Base-by-base conservation (phyloP, 1,284 basidiomycete species). In the Microbotryum saponariae region DNA sequence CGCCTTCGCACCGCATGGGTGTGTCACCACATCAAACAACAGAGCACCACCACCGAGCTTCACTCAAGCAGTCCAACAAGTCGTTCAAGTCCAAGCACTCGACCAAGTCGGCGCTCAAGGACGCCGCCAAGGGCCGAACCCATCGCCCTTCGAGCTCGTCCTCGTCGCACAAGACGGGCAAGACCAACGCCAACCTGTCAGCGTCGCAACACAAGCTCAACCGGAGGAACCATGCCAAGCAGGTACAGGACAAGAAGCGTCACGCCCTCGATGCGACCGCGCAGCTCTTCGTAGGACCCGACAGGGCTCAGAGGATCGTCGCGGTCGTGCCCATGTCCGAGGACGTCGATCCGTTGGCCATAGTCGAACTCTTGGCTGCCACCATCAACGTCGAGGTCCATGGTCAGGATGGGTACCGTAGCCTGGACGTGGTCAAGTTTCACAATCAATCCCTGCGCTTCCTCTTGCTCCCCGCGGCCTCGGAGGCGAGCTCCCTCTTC, bases 11-110 rank as follows among this genome's bases (percentile, higher is more conserved):
- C 37, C 37, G 31, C 31, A 31, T 31, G 31, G 31, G 31, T 31
- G n/a, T 23, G 27, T 50, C 48, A 50, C 48, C 14, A 23, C 47
- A n/a, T 18, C n/a, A 20, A 21, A 53, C 37, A 42, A 42, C 37
- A 42, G 56, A 57, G 21, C 82, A 83, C 67, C 84, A 85, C 71
- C 90, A 92, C 76, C 78, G 89, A 66, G 79, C 90, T 27, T 86
- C 89, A 8, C 82, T 91, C 64, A 94, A 92, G 76, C 90, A 93
- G 82, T 88, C 86, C 79, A 94, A 96, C 76, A 96, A 96, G 74
- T 67, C 82, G 1, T 94, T 89, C 81, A 93, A 93, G 61, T 89
- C 88, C 1, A 87, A 85, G 73, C 90, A 96, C 79, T 82, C 90
- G 0, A 83, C 88, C 6, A 93, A 94, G 76, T 84, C 84, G 7